Evolutionary conservation across 2,329 filamentous ascomycete species (phyloP), one percentile per base, ranked within the genome.

Genomic region (Diaporthe citrichinensis): DNA sequence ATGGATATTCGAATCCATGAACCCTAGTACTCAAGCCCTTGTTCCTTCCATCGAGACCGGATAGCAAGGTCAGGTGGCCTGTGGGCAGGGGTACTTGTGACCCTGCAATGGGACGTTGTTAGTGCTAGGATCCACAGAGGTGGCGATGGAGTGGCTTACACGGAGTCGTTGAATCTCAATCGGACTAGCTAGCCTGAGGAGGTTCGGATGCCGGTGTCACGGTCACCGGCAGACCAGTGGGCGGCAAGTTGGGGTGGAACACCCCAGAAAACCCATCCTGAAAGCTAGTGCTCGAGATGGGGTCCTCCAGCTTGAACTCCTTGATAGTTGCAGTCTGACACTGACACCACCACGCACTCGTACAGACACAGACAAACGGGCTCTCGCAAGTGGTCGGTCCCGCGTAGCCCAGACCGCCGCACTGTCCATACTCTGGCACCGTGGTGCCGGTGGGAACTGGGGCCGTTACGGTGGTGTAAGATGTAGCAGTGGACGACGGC

Each of bases 351-450:
- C 81, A 84, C 3, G 77, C 76, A 49, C 82, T 78, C 8, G 73
- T 41, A 6, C 55, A 57, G 15, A 81, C 79, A 73, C 84, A 84
- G 20, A 53, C 78, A 76, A 81, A 83, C 4, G 82, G 82, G 39
- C 81, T 59, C 39, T 76, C 73, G 72, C 84, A 85, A 34, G 78
- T 67, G 14, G 83, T 84, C 68, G 82, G 73, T 1, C 84, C 84
- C 6, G 77, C 78, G 74, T 83, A 85, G 1, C 79, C 81, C 8
- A 68, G 72, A 3, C 84, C 84, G 58, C 84, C 84, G 65, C 84
- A 86, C 78, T 84, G 83, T 39, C 79, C 80, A 81, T 82, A 85
- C 69, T 84, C 81, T 15, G 79, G 75, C n/a, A 83, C 82, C 2
- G 78, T 71, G 15, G 31, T 41, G n/a, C 46, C 34, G 34, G 46